Conservation (phyloP, 768 basidiomycete genomes). For the Boletus patriciae region DNA sequence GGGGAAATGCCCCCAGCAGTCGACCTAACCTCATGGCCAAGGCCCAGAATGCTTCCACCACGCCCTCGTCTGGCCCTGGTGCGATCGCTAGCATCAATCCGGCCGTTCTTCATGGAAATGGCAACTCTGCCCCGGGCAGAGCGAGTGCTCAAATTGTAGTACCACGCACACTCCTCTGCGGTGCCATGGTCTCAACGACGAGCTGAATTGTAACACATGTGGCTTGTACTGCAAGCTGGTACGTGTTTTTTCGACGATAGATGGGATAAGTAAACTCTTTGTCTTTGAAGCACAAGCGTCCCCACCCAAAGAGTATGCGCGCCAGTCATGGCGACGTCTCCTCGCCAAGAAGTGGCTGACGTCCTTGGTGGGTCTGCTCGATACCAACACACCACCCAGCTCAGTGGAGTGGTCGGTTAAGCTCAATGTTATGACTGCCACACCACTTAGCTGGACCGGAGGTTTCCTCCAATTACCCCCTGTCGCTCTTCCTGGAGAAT, state of each 20-base stretch:
- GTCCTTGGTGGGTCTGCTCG: constrained; percentile 58
- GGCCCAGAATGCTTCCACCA: too few relatives aligned
- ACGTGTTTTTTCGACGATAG: constrained; percentile 26
- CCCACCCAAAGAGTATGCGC: constrained; percentile 86
- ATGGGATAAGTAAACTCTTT: not conserved
- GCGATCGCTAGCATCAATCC: too few relatives aligned
- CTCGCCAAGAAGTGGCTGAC: constrained; percentile 70
- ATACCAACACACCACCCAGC: constrained; percentile 29
- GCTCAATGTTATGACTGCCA: too few relatives aligned
- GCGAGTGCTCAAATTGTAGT: constrained; percentile 87
- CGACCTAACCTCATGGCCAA: too few relatives aligned
- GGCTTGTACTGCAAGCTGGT: constrained; percentile 86
- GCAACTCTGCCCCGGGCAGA: too few relatives aligned
- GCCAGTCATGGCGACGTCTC: constrained; percentile 69
- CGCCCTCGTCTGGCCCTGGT: too few relatives aligned
- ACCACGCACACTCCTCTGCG: constrained; percentile 88
- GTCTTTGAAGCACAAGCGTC: constrained; percentile 69
- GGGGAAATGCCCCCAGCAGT: too few relatives aligned
- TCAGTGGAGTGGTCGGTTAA: too few relatives aligned
- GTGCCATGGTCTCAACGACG: constrained; percentile 83
- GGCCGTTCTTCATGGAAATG: too few relatives aligned
- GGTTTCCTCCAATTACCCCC: too few relatives aligned
- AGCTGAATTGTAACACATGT: constrained; percentile 87
- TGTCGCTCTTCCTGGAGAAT: too few relatives aligned
- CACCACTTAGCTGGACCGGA: too few relatives aligned